phyloP scores from a whole-genome alignment of 495 filamentous ascomycete genomes.

The Penicillium macrosclerotiorum region DNA sequence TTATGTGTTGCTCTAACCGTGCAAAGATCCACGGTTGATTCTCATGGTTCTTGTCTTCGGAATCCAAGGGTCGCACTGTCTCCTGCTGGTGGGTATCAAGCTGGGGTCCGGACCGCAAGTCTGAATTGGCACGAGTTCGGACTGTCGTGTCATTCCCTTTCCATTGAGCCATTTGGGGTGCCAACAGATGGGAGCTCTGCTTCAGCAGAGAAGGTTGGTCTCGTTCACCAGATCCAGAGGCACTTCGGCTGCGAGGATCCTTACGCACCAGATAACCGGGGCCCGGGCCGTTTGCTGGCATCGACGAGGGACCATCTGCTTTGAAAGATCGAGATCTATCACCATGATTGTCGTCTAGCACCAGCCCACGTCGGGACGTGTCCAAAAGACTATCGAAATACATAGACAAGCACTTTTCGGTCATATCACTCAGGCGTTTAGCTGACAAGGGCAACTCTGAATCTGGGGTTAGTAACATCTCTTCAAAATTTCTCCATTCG shows the following conservation, averaged over 20 bases:
- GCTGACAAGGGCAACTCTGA: slow-evolving; percentile 42
- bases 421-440: slow-evolving; percentile 48
- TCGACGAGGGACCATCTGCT: neutral
- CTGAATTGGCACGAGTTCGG: slow-evolving; percentile 31
- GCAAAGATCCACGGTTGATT: slow-evolving; percentile 54
- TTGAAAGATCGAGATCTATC: slow-evolving; percentile 7
- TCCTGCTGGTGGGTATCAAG: slow-evolving; percentile 17
- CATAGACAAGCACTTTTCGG: slow-evolving; percentile 51
- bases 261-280: slow-evolving; percentile 21
- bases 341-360: slow-evolving; percentile 12
- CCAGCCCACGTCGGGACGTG: slow-evolving; percentile 7
- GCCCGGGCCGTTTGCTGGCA: neutral
- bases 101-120: slow-evolving; percentile 24
- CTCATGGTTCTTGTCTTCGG: slow-evolving; percentile 21
- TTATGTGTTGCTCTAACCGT: slow-evolving; percentile 73
- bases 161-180: slow-evolving; percentile 14
- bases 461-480: slow-evolving; percentile 3
- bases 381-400: slow-evolving; percentile 47
- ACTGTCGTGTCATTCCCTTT: slow-evolving; percentile 20
- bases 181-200: slow-evolving; percentile 12
- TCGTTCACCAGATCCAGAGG: slow-evolving; percentile 27
- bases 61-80: slow-evolving; percentile 12
- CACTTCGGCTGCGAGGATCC: slow-evolving; percentile 29
- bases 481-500: neutral
- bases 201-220: slow-evolving; percentile 15